Evolutionary conservation across 2,329 filamentous ascomycete species (phyloP).

Genomic region (Penicillium sp.): DNA sequence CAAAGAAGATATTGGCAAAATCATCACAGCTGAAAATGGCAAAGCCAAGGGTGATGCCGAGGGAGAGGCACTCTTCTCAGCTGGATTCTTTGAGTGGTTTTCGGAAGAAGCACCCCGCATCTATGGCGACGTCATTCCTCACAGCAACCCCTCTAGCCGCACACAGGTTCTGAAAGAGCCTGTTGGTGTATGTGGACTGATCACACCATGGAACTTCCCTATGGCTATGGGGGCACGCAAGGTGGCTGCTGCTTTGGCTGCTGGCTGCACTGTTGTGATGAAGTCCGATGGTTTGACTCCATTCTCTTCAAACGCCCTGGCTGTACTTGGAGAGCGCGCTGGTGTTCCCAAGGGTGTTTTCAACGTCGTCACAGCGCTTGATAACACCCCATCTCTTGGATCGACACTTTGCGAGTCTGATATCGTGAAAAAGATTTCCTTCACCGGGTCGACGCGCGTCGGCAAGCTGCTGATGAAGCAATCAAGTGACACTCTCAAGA

Average conservation of each 20-base stretch:
- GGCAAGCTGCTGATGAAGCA: conserved; percentile 20
- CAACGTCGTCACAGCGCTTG: conserved; percentile 12
- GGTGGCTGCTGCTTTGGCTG: conserved; percentile 66
- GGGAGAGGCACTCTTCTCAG: conserved; percentile 57
- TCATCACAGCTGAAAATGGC: conserved; percentile 55
- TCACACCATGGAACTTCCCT: conserved; percentile 67
- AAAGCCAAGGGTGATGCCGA: conserved; percentile 61
- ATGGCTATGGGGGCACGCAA: conserved; percentile 51
- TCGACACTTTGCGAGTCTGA: conserved; percentile 27
- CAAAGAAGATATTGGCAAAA: conserved; percentile 60
- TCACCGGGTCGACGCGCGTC: conserved; percentile 23
- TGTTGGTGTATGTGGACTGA: conserved; percentile 64
- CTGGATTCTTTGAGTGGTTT: conserved; percentile 62
- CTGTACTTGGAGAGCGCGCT: conserved; percentile 62
- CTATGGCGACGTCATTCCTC: conserved; percentile 60
- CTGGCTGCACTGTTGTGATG: conserved; percentile 85
- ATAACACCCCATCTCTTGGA: conserved; percentile 54
- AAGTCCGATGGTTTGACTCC: conserved; percentile 90
- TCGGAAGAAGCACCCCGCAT: conserved; percentile 57
- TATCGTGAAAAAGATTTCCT: conserved; percentile 37
- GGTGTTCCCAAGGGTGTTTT: conserved; percentile 35
- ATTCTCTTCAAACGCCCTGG: conserved; percentile 79
- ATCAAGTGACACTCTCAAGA: conserved; percentile 20
- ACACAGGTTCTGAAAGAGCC: conserved; percentile 63
- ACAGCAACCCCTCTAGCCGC: conserved; percentile 56